Evolutionary conservation across 345 rosid species (phyloP).

Genomic region (Bretschneidera sinensis): DNA sequence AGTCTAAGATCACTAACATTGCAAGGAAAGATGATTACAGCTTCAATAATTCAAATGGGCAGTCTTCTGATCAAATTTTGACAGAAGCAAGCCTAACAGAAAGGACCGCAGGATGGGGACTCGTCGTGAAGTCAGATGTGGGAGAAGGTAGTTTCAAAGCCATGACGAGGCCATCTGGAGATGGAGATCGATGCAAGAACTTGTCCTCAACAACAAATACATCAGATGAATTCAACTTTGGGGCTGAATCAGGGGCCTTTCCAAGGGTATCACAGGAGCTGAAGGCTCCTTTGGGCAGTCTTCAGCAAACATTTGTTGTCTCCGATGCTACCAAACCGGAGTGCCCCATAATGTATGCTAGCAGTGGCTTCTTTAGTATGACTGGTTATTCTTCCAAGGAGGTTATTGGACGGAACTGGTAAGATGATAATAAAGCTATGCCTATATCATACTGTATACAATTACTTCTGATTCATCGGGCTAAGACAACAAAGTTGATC

Average conservation of each 20-base stretch:
- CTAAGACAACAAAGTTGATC: no score
- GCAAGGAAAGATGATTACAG: slow-evolving; percentile 1
- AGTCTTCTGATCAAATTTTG: slow-evolving; percentile 16
- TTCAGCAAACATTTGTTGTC: slow-evolving; percentile 95
- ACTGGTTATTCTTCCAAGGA: slow-evolving; percentile 87
- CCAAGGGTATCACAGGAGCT: slow-evolving; percentile 88
- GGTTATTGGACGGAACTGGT: slow-evolving; percentile 90
- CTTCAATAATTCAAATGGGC: slow-evolving; percentile 1
- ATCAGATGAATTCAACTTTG: slow-evolving; percentile 51
- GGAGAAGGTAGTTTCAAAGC: slow-evolving; percentile 52
- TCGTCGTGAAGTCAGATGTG: slow-evolving; percentile 43
- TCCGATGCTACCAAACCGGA: slow-evolving; percentile 88
- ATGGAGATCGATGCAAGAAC: slow-evolving; percentile 35
- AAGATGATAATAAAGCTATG: no score
- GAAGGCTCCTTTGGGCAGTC: slow-evolving; percentile 73
- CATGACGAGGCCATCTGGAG: slow-evolving; percentile 26
- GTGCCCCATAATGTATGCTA: slow-evolving; percentile 87
- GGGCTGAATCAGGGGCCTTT: slow-evolving; percentile 36
- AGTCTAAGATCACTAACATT: neutral
- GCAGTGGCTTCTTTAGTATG: slow-evolving; percentile 91
- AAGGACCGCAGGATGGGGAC: slow-evolving; percentile 91
- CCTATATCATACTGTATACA: no score
- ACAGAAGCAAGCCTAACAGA: slow-evolving; percentile 52
- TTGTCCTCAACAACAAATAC: slow-evolving; percentile 51
- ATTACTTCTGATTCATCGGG: no score